A percentile compares a stretch with the other conserved stretches of the same genome.
These are phyloP conservation scores for Pezicula carpinea DNA, from an alignment of 2,329 filamentous ascomycete genomes.

Conservation along the genomic window DNA sequence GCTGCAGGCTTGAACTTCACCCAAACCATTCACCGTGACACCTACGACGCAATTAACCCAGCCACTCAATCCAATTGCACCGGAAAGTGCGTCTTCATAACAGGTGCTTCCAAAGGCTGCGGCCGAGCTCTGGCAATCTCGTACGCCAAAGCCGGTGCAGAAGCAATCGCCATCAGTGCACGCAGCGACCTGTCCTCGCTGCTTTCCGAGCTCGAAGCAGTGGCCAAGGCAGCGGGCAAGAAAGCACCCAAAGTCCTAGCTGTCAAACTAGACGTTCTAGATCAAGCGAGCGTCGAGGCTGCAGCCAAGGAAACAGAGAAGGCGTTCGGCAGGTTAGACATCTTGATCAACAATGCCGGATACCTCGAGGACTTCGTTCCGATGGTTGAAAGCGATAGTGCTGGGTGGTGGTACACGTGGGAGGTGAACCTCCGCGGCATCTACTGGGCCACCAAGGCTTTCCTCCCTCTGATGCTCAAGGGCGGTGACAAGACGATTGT, in stretches of 20 bases:
- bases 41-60: slow-evolving; percentile 47
- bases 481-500: slow-evolving; percentile 38
- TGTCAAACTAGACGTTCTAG: slow-evolving; percentile 35
- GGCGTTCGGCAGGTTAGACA: slow-evolving; percentile 33
- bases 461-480: slow-evolving; percentile 31
- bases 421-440: slow-evolving; percentile 45
- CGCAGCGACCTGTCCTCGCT: slow-evolving; percentile 37
- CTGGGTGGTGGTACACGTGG: slow-evolving; percentile 35
- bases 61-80: slow-evolving; percentile 32
- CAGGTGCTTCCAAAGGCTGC: slow-evolving; percentile 50
- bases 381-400: slow-evolving; percentile 23
- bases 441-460: slow-evolving; percentile 40
- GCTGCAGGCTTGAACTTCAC: slow-evolving; percentile 17
- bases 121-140: slow-evolving; percentile 49
- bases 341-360: slow-evolving; percentile 41
- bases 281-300: slow-evolving; percentile 27
- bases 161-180: slow-evolving; percentile 47
- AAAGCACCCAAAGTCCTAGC: slow-evolving; percentile 35
- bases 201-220: slow-evolving; percentile 30
- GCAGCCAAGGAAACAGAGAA: slow-evolving; percentile 22
- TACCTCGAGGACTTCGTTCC: slow-evolving; percentile 24
- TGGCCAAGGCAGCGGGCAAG: slow-evolving; percentile 27
- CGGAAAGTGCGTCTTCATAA: slow-evolving; percentile 43
- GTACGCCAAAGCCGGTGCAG: slow-evolving; percentile 49
- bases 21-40: slow-evolving; percentile 35